Evolutionary conservation across 441 rosid genomes (phyloP).

Genomic region (Populus hybrid): DNA sequence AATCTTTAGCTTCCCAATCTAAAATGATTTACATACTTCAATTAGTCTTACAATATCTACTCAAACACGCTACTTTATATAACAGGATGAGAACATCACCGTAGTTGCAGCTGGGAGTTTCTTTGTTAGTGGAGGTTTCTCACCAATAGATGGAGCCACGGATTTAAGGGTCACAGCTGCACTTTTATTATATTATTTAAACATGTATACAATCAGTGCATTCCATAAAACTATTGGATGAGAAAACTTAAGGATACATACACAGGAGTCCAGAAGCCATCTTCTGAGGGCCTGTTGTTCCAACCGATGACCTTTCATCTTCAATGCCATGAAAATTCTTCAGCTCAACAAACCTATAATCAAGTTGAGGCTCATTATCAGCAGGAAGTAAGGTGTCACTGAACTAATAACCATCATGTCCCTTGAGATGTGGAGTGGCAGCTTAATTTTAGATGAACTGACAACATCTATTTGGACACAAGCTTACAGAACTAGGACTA

Average conservation of each 20-base stretch:
- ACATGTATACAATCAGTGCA: neutral
- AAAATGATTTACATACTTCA: constrained; percentile 1
- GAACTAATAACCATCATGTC: neutral
- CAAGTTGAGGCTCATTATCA: constrained; percentile 18
- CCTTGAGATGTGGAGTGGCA: neutral
- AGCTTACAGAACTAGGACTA: constrained; percentile 26
- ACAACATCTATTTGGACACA: neutral
- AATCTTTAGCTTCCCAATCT: constrained; percentile 84
- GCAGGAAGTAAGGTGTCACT: neutral
- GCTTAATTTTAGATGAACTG: neutral
- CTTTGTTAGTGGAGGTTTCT: constrained; percentile 68
- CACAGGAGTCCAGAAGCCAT: constrained; percentile 80
- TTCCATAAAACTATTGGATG: neutral
- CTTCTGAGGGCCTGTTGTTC: constrained; percentile 64
- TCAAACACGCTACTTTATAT: neutral
- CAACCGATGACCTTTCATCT: constrained; percentile 57
- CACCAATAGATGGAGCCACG: constrained; percentile 77
- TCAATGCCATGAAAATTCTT: constrained; percentile 72
- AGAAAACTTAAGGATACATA: constrained; percentile 30
- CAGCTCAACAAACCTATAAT: constrained; percentile 72
- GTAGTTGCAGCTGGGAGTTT: constrained; percentile 82
- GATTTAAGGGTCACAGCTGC: constrained; percentile 73
- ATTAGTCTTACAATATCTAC: constrained; percentile 1
- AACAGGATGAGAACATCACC: constrained; percentile 36
- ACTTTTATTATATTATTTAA: constrained; percentile 17